Percentiles rank a stretch among this genome's conserved stretches.
Conservation (phyloP, 2,329 filamentous ascomycete genomes). For the Claviceps pusilla region DNA sequence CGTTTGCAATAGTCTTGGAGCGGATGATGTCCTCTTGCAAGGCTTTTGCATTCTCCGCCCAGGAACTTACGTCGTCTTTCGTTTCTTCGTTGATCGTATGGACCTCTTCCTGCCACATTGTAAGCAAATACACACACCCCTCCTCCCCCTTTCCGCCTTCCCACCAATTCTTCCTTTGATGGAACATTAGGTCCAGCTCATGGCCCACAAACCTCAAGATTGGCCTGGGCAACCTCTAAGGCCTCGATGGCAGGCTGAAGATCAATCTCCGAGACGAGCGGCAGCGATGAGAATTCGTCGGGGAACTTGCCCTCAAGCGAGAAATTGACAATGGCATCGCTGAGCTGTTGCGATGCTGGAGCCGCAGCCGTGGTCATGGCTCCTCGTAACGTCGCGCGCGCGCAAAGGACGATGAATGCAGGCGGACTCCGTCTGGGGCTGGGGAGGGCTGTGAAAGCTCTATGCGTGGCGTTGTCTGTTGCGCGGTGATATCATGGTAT, state of each 20-base stretch:
- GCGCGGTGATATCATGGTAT: background rate
- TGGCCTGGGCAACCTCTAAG: conserved; percentile 20
- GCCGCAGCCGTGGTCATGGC: conserved; percentile 17
- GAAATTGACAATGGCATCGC: conserved; percentile 26
- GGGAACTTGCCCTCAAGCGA: conserved; percentile 26
- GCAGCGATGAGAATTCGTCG: conserved; percentile 22
- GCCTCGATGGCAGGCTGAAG: conserved; percentile 25
- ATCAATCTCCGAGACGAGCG: conserved; percentile 22
- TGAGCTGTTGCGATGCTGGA: conserved; percentile 18
- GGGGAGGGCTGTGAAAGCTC: background rate
- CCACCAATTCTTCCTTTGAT: too few relatives aligned
- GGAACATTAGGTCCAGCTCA: background rate
- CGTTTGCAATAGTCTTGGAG: conserved; percentile 62
- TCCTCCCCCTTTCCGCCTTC: background rate
- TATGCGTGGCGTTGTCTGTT: background rate
- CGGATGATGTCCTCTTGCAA: conserved; percentile 74
- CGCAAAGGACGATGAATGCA: background rate
- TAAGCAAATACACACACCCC: background rate
- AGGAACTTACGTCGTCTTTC: conserved; percentile 65
- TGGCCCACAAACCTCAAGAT: conserved; percentile 24
- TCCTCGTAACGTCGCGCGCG: background rate
- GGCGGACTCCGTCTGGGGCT: background rate
- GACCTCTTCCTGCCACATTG: conserved; percentile 40
- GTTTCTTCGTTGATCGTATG: conserved; percentile 61
- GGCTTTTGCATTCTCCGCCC: conserved; percentile 71